phyloP scores from a whole-genome alignment of 257 asterid species.

The Jaltomata sinuosa region DNA sequence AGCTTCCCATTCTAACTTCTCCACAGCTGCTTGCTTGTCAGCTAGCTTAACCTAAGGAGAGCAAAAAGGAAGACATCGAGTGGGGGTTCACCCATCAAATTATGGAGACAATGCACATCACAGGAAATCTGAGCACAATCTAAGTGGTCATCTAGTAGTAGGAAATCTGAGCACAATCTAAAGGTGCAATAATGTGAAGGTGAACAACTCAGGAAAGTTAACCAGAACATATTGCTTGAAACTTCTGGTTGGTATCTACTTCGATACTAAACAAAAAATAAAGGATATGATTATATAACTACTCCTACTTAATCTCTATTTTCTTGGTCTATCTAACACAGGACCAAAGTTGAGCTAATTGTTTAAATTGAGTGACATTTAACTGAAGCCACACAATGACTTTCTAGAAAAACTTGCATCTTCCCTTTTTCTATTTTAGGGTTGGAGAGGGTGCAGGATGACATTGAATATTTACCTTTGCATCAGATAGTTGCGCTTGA shows the following conservation, averaged over 20 bases:
- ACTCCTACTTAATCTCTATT: not conserved
- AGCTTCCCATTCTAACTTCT: conserved; percentile 87
- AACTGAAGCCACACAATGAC: not conserved
- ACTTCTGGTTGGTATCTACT: not conserved
- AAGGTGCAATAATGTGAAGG: not conserved
- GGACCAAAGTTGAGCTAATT: not conserved
- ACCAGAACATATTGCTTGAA: not conserved
- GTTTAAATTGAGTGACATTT: not conserved
- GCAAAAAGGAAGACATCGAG: not conserved
- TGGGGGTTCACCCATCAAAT: not conserved
- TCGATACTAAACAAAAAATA: not conserved
- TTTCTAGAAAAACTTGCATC: not conserved
- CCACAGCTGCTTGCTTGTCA: conserved; percentile 95
- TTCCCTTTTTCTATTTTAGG: not conserved
- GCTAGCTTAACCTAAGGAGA: conserved; percentile 70
- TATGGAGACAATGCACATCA: not conserved
- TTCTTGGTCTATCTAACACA: not conserved
- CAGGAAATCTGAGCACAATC: not conserved
- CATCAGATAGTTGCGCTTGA: conserved; percentile 77
- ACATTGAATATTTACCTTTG: conserved; percentile 41
- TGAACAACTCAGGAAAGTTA: not conserved
- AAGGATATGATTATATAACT: not conserved
- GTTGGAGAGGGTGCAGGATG: not conserved
- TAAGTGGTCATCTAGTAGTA: not conserved
- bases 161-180: not conserved